Evolutionary conservation across 768 basidiomycete genomes (phyloP).

Genomic region (Cystofilobasidium ferigula): DNA sequence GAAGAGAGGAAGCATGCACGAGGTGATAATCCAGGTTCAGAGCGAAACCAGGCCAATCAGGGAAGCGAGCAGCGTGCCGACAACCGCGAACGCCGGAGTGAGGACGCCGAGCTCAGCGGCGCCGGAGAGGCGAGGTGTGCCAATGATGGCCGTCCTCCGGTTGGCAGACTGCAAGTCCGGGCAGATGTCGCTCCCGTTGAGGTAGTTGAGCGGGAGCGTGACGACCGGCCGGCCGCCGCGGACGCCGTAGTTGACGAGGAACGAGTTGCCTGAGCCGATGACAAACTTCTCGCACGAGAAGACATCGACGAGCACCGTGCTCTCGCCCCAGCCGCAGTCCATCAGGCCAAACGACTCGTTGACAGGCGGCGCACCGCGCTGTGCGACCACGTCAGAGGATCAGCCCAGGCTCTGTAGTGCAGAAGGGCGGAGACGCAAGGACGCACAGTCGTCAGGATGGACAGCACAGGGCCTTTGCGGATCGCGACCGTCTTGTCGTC

Average conservation of each 20-base stretch:
- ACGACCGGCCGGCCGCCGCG: constrained; percentile 25
- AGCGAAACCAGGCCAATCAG: background rate
- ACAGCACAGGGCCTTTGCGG: constrained; percentile 26
- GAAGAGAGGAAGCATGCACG: too few species aligned
- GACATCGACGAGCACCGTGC: constrained; percentile 42
- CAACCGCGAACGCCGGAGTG: background rate
- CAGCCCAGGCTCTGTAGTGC: constrained; percentile 44
- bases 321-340: constrained; percentile 46
- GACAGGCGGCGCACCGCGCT: constrained; percentile 43
- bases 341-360: constrained; percentile 51
- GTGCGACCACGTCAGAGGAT: constrained; percentile 2
- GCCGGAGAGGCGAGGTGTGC: background rate
- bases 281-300: constrained; percentile 57
- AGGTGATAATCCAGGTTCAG: background rate
- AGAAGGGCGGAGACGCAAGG: constrained; percentile 47
- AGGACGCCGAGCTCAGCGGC: background rate
- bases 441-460: constrained; percentile 34
- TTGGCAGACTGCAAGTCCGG: constrained; percentile 1
- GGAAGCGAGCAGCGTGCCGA: background rate
- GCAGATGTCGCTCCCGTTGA: constrained; percentile 23
- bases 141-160: background rate
- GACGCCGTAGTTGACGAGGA: constrained; percentile 49
- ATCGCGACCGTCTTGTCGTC: constrained; percentile 25
- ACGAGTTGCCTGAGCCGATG: constrained; percentile 54
- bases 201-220: constrained; percentile 12